A percentile compares a stretch with the other conserved stretches of the same genome.
These are phyloP conservation scores for Hericium coralloides DNA, from an alignment of 768 basidiomycete genomes.

Conservation along the genomic window DNA sequence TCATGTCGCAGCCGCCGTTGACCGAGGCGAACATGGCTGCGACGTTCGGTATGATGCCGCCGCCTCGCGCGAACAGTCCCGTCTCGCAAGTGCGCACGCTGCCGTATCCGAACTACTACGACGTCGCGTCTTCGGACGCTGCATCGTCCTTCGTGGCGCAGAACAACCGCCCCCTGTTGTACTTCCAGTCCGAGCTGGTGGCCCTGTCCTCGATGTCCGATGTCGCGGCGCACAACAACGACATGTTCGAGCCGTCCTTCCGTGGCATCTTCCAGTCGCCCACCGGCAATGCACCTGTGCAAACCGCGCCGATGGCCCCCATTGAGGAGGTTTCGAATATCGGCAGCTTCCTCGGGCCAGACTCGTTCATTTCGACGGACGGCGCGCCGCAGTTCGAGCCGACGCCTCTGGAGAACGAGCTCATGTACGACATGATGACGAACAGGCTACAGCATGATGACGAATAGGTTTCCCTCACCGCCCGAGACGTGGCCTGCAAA, in stretches of 20 bases:
- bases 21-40: slow-evolving; percentile 10
- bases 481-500: not conserved
- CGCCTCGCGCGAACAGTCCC: not conserved
- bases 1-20: slow-evolving; percentile 6
- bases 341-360: not conserved
- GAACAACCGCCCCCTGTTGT: slow-evolving; percentile 3
- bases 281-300: not conserved
- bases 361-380: not conserved
- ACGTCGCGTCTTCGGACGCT: slow-evolving; percentile 6
- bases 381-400: not conserved
- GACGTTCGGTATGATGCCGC: not conserved
- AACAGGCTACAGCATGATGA: slow-evolving; percentile 4
- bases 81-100: slow-evolving; percentile 9
- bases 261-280: slow-evolving; percentile 15
- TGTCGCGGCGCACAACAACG: slow-evolving; percentile 14
- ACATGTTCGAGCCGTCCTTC: slow-evolving; percentile 25
- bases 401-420: not conserved
- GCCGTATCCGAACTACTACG: slow-evolving; percentile 4
- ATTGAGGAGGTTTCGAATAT: no score
- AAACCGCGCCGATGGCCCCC: not conserved
- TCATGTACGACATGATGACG: slow-evolving; percentile 6
- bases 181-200: slow-evolving; percentile 5
- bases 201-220: slow-evolving; percentile 5
- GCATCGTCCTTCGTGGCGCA: slow-evolving; percentile 4
- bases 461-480: not conserved